Conservation (phyloP, 202 grass and related monocot genomes). For the Saccharum hybrid region DNA sequence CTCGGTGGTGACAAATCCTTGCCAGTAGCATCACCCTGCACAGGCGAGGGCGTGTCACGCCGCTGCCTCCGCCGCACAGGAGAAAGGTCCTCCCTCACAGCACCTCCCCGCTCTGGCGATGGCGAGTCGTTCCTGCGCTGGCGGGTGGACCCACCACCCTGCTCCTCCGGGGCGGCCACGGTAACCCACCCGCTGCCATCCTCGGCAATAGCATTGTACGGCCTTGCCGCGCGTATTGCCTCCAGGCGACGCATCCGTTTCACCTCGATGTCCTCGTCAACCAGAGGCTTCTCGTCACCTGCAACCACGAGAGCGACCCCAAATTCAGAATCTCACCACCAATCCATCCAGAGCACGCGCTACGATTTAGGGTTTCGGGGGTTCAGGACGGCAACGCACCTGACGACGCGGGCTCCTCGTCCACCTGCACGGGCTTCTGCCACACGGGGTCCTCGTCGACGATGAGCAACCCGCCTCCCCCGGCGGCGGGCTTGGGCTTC, state of each 20-base stretch:
- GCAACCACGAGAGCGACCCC: conserved; percentile 21
- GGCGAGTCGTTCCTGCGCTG: conserved; percentile 35
- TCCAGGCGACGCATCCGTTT: conserved; percentile 88
- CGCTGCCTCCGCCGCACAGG: conserved; percentile 42
- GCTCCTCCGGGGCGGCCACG: conserved; percentile 34
- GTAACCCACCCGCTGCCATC: conserved; percentile 88
- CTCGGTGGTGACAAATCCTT: conserved; percentile 56
- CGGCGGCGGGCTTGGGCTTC: conserved; percentile 53
- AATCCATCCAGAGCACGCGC: conserved; percentile 7
- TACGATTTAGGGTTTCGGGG: conserved; percentile 27
- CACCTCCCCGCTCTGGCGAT: conserved; percentile 15
- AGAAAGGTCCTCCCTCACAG: conserved; percentile 40
- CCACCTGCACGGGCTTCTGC: conserved; percentile 85
- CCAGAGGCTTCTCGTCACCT: conserved; percentile 76
- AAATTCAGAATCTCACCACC: background rate
- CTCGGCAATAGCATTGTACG: conserved; percentile 74
- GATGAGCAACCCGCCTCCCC: conserved; percentile 65
- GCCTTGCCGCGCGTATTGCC: conserved; percentile 62
- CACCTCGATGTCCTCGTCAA: conserved; percentile 92
- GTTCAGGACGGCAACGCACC: conserved; percentile 39
- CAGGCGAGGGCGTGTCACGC: conserved; percentile 44
- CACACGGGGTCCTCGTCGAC: conserved; percentile 95
- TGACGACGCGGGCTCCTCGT: conserved; percentile 70
- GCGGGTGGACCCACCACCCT: background rate
- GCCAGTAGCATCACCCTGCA: conserved; percentile 1